These are phyloP conservation scores for Kuraishia hungarica DNA, from an alignment of 805 yeast genomes.

Conservation along the genomic window DNA sequence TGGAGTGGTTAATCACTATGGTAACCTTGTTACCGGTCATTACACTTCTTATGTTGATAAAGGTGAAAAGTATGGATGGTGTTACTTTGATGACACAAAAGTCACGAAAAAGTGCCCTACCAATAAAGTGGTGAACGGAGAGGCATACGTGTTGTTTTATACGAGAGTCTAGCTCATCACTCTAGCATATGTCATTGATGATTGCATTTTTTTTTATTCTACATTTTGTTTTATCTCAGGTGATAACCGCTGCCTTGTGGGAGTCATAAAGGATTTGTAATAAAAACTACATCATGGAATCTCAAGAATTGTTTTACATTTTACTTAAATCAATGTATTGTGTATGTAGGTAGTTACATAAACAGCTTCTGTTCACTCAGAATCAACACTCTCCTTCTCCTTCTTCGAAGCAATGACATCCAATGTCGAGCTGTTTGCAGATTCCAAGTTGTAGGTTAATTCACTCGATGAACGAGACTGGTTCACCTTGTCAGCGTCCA, in stretches of 20 bases:
- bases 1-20: conserved; percentile 81
- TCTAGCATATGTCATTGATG: neutral
- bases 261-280: no score
- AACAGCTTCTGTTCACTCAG: neutral
- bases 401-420: conserved; percentile 18
- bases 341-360: no score
- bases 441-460: conserved; percentile 29
- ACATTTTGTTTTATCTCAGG: no score
- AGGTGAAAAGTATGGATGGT: conserved; percentile 56
- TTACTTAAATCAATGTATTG: no score
- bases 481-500: conserved; percentile 4
- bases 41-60: conserved; percentile 77
- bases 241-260: no score
- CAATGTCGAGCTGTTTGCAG: conserved; percentile 25
- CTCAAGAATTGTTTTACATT: no score
- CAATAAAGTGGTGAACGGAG: conserved; percentile 52
- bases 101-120: conserved; percentile 44
- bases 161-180: conserved; percentile 26
- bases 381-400: conserved; percentile 4
- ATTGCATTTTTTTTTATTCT: no score
- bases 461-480: conserved; percentile 27
- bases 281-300: no score
- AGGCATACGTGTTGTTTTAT: conserved; percentile 82
- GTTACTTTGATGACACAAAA: conserved; percentile 72
- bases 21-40: conserved; percentile 80